Percentiles rank a stretch among this genome's conserved stretches.
Evolutionary conservation across 352 stramenopile species (phyloP).

Genomic region (Phytophthora tentaculata): DNA sequence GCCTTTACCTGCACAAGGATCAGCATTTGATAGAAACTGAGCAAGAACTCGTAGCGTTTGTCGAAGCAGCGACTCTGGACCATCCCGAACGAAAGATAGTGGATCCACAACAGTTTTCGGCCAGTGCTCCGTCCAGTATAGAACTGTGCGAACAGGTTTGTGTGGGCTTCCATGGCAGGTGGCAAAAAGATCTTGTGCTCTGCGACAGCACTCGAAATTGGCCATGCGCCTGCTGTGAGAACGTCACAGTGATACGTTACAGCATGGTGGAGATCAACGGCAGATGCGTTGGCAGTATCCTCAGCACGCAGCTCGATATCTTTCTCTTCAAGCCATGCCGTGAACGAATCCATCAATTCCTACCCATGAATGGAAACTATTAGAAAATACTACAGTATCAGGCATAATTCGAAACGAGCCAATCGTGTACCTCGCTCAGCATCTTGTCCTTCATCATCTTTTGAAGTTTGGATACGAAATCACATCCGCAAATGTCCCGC

Average conservation of each 20-base stretch:
- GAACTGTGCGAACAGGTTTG: conserved; percentile 83
- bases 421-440: conserved; percentile 67
- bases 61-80: conserved; percentile 73
- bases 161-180: conserved; percentile 56
- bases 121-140: conserved; percentile 81
- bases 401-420: not conserved
- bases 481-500: conserved; percentile 82
- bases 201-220: conserved; percentile 68
- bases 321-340: conserved; percentile 75
- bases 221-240: conserved; percentile 84
- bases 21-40: conserved; percentile 89
- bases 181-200: conserved; percentile 69
- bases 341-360: conserved; percentile 73
- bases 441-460: conserved; percentile 91
- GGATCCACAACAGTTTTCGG: conserved; percentile 81
- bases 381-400: conserved; percentile 1
- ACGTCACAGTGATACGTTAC: conserved; percentile 80
- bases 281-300: conserved; percentile 40
- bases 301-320: conserved; percentile 53
- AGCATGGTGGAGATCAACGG: conserved; percentile 64
- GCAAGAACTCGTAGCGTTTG: conserved; percentile 79
- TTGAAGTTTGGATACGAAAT: conserved; percentile 90
- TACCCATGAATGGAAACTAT: conserved; percentile 25
- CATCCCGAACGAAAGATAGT: conserved; percentile 79
- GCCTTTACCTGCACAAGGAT: conserved; percentile 67